Conservation (phyloP, 257 asterid species). For the Jacaranda mimosifolia region DNA sequence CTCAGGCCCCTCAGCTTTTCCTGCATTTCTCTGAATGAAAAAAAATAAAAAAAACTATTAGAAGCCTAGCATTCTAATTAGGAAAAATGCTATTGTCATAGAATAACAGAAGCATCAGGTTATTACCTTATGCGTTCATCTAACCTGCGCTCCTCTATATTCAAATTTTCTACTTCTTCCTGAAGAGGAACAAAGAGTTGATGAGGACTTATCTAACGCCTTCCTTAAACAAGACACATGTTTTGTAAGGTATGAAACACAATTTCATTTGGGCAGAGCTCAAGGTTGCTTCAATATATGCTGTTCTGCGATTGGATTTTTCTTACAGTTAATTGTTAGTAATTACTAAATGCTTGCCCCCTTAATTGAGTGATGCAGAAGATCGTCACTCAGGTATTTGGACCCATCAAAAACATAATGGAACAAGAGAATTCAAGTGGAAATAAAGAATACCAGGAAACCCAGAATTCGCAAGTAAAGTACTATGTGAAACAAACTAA, state of each 20-base stretch:
- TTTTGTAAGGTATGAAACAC: not conserved
- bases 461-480: not conserved
- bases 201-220: conserved; percentile 11
- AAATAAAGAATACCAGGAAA: conserved; percentile 5
- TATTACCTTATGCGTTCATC: conserved; percentile 67
- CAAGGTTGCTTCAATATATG: conserved; percentile 20
- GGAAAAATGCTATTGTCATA: not conserved
- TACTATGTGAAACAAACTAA: conserved; percentile 1
- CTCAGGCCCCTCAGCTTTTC: conserved; percentile 65
- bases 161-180: conserved; percentile 68
- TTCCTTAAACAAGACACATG: not conserved
- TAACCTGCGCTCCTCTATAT: conserved; percentile 56
- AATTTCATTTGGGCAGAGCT: conserved; percentile 20
- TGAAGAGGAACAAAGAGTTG: conserved; percentile 49
- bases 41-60: conserved; percentile 41
- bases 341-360: conserved; percentile 18
- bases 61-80: conserved; percentile 19
- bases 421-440: not conserved
- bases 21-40: conserved; percentile 79
- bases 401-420: conserved; percentile 24
- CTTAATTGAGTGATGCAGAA: conserved; percentile 15
- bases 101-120: conserved; percentile 20
- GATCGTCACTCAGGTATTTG: not conserved
- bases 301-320: conserved; percentile 8
- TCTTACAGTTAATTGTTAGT: conserved; percentile 8